These are phyloP conservation scores for Clohesyomyces aquaticus DNA, from an alignment of 495 filamentous ascomycete species.

Conservation along the genomic window DNA sequence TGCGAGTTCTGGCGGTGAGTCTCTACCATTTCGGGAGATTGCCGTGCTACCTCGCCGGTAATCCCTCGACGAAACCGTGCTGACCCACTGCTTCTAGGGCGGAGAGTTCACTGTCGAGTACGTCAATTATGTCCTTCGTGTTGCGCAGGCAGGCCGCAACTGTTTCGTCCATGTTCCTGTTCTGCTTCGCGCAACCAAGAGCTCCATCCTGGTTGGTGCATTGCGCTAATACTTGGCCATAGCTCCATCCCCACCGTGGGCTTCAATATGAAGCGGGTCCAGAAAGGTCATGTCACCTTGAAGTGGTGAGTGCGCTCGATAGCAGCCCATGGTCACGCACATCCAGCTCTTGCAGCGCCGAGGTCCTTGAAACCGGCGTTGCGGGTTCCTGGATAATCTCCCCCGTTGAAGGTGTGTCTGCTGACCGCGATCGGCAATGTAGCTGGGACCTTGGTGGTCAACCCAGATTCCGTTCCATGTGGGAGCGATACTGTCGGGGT, in stretches of 20 bases:
- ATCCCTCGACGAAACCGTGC: conserved; percentile 27
- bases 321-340: conserved; percentile 26
- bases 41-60: conserved; percentile 29
- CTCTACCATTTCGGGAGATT: conserved; percentile 32
- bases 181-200: conserved; percentile 18
- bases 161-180: conserved; percentile 27
- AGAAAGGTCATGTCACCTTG: conserved; percentile 96
- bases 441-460: conserved; percentile 98
- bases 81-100: conserved; percentile 64
- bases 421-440: conserved; percentile 36
- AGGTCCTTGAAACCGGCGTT: conserved; percentile 27
- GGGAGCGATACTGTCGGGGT: conserved; percentile 96
- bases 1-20: conserved; percentile 91
- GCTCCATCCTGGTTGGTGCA: conserved; percentile 17
- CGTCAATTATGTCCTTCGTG: conserved; percentile 50
- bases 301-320: conserved; percentile 70
- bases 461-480: conserved; percentile 97
- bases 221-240: conserved; percentile 47
- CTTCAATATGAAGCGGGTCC: conserved; percentile 98
- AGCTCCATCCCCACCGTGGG: conserved; percentile 98
- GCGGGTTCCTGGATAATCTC: conserved; percentile 25
- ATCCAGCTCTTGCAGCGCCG: conserved; percentile 25
- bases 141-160: conserved; percentile 23
- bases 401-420: conserved; percentile 17
- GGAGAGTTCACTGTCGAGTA: conserved; percentile 99